phyloP scores from a whole-genome alignment of 768 basidiomycete species.

The Boletus reticulatus region DNA sequence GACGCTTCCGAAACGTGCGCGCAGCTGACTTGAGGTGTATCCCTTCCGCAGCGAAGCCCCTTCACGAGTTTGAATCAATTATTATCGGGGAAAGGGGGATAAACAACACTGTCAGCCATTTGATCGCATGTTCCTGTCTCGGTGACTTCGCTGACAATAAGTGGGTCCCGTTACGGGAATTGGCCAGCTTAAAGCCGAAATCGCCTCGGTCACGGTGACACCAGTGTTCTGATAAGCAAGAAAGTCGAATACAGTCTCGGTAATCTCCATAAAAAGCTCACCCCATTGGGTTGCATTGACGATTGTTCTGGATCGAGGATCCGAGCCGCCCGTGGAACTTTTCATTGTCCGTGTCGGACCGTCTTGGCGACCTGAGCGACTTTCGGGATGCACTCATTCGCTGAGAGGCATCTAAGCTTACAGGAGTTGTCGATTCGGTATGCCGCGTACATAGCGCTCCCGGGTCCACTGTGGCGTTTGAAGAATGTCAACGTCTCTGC shows the following conservation, averaged over 20 bases:
- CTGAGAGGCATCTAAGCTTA: not conserved
- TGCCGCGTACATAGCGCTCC: not conserved
- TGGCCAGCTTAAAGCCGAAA: not conserved
- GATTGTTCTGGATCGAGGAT: not conserved
- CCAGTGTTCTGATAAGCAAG: not conserved
- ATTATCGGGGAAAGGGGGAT: not conserved
- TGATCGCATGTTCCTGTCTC: not conserved
- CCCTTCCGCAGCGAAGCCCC: too few species aligned
- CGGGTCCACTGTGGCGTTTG: not conserved
- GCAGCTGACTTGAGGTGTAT: too few species aligned
- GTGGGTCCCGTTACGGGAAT: not conserved
- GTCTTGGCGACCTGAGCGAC: not conserved
- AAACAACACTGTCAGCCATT: not conserved
- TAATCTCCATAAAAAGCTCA: not conserved
- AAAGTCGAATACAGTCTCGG: not conserved
- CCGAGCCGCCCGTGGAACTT: not conserved
- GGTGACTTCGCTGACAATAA: not conserved
- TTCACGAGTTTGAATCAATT: not conserved
- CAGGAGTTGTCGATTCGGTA: not conserved
- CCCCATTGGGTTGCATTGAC: not conserved
- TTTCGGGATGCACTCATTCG: not conserved
- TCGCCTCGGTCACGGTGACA: not conserved
- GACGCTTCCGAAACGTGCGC: too few species aligned
- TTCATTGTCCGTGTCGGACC: not conserved
- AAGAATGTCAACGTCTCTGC: not conserved